Percentiles rank a stretch among this genome's conserved stretches.
phyloP scores from a whole-genome alignment of 78 protist genomes.

The Capsaspora owczarzaki region DNA sequence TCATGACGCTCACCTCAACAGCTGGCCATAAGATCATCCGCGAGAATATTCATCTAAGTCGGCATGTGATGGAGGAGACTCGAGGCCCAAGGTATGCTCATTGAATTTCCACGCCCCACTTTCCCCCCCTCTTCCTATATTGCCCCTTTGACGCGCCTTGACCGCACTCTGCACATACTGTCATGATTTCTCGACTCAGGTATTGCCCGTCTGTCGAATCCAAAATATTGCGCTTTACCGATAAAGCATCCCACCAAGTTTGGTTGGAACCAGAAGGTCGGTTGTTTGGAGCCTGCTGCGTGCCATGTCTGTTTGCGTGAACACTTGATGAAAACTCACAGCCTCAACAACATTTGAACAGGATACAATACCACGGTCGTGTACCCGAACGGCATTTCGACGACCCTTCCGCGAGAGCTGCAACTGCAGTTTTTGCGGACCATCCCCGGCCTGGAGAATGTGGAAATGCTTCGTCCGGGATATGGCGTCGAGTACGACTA shows the following conservation, averaged over 20 bases:
- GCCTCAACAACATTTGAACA: neutral
- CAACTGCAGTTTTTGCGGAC: conserved; percentile 40
- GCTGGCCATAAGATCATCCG: conserved; percentile 53
- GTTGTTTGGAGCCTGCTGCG: neutral
- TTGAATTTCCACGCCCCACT: neutral
- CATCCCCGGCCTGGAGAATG: conserved; percentile 33
- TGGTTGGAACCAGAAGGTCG: conserved; percentile 91
- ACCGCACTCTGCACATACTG: neutral
- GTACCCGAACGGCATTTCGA: conserved; percentile 88
- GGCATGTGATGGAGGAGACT: conserved; percentile 13
- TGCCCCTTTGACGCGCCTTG: neutral
- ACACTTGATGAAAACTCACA: neutral
- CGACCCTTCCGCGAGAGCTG: conserved; percentile 71
- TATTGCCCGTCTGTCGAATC: conserved; percentile 85
- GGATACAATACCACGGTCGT: conserved; percentile 60
- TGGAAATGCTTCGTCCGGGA: conserved; percentile 47
- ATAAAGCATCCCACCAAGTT: conserved; percentile 6
- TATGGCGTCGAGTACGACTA: conserved; percentile 90
- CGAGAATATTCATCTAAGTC: conserved; percentile 16
- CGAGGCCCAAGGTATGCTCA: conserved; percentile 20
- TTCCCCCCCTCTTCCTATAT: neutral
- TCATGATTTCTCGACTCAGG: neutral
- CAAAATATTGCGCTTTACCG: conserved; percentile 22
- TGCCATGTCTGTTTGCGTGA: too few relatives aligned
- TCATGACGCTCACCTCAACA: conserved; percentile 65